Base-by-base conservation (phyloP, 306 rosid genomes). In the Quercus parvula region DNA sequence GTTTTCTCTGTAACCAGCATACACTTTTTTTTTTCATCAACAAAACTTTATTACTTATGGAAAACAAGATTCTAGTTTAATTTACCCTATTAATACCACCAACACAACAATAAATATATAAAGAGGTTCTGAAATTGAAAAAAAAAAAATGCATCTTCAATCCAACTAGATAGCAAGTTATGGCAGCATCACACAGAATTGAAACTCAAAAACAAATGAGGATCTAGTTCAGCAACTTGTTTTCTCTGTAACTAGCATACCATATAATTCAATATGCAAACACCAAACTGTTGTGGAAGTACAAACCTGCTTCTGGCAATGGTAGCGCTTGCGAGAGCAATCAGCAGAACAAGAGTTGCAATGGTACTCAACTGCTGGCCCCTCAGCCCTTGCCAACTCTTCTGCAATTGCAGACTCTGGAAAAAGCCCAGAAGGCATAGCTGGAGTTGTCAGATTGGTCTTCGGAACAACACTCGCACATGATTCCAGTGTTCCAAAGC, bases 301-400 rank as follows among this genome's bases (percentile, higher is more conserved):
- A 70, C 81, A 6, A 73, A 94, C 98, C 97, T 90, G 96, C 92
- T 94, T 94, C 91, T 94, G 98, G 91, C 98, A 94, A 88, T 94
- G 98, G 92, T 92, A 94, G 27, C 98, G 98, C 82, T 92, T 92
- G 84, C 94, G 96, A 75, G 98, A 94, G 84, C 98, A 94, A 88
- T 94, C 98, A 81, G 94, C 96, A 30, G 97, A 87, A 85, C 98
- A 94, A 41, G 97, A 94, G 88, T 94, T 94, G 87, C 98, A 94
- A 74, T 94, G 98, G 90, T 92, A 94, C 92, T 94, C 98, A 75
- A 94, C 92, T 81, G 88, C 76, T 76, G 98, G 92, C 31, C 91
- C 97, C 90, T 92, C 97, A 76, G 85, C 90, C 77, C 89, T 90
- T 84, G 81, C 84, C 84, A 94, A 80, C 85, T 90, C 97, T 77